Evolutionary conservation across 768 basidiomycete genomes (phyloP).

Genomic region (Cystoderma amianthinum): DNA sequence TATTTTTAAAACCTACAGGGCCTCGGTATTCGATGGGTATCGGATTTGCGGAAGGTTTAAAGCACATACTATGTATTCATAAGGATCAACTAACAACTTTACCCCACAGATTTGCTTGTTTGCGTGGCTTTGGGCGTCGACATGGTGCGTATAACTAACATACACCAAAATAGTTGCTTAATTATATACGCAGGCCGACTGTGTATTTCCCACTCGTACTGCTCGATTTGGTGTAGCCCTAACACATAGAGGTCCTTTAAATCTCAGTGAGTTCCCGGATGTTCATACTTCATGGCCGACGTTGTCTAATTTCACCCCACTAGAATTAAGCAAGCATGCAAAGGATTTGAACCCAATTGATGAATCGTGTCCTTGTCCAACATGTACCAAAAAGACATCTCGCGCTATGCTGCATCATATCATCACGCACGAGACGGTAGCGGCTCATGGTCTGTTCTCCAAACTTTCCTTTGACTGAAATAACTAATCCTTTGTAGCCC

Average conservation of each 20-base stretch:
- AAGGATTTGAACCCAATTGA: conserved; percentile 72
- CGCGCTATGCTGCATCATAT: conserved; percentile 74
- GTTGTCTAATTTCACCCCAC: not conserved
- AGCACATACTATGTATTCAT: not conserved
- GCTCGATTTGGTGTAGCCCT: conserved; percentile 88
- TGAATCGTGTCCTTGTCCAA: conserved; percentile 77
- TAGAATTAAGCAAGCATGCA: conserved; percentile 66
- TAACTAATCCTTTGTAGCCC: conserved; percentile 33
- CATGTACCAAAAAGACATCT: conserved; percentile 60
- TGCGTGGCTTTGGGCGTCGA: conserved; percentile 90
- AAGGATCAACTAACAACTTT: not conserved
- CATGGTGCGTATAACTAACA: conserved; percentile 50
- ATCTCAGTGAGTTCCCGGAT: conserved; percentile 51
- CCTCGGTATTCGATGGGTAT: conserved; percentile 92
- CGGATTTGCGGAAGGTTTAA: conserved; percentile 81
- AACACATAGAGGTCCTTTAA: conserved; percentile 75
- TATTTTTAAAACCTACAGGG: conserved; percentile 24
- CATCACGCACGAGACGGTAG: conserved; percentile 73
- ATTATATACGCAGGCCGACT: conserved; percentile 60
- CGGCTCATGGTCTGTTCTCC: conserved; percentile 61
- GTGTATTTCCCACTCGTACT: conserved; percentile 89
- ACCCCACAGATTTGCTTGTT: conserved; percentile 74
- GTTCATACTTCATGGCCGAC: not conserved
- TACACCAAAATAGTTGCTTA: not conserved
- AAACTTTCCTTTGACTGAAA: not conserved